Conservation (phyloP, 768 basidiomycete species). For the Calocera cornea region DNA sequence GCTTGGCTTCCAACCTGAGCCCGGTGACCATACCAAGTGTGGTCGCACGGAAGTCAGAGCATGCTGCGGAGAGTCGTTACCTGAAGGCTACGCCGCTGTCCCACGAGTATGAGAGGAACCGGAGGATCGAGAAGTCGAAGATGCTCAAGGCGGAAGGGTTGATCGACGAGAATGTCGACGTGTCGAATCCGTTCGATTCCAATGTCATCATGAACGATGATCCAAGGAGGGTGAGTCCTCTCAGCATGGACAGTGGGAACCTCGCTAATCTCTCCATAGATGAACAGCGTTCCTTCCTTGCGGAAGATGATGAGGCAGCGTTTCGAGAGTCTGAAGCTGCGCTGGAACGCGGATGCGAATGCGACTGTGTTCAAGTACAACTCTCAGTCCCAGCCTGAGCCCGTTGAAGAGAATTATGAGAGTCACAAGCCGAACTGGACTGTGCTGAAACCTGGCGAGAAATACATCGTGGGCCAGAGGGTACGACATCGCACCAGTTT, state of each 20-base stretch:
- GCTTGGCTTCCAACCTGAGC: conserved; percentile 23
- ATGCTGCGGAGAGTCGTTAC: not conserved
- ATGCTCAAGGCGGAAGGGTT: not conserved
- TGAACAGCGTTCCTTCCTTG: not conserved
- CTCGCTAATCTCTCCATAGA: not conserved
- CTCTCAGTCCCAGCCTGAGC: not conserved
- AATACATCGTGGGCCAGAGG: conserved; percentile 3
- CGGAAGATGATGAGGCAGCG: conserved; percentile 7
- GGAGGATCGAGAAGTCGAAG: not conserved
- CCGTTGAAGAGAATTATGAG: not conserved
- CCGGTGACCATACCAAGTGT: conserved; percentile 16
- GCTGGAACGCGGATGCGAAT: not conserved
- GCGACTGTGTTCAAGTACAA: not conserved
- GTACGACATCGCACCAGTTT: not conserved
- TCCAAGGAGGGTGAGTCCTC: not conserved
- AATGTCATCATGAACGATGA: not conserved
- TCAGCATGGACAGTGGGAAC: not conserved
- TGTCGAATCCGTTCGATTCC: not conserved
- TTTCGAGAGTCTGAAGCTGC: conserved; percentile 17
- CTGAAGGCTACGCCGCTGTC: not conserved
- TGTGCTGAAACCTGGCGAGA: conserved; percentile 9
- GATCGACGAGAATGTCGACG: not conserved
- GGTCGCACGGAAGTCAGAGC: conserved; percentile 11
- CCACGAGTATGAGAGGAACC: conserved; percentile 2
- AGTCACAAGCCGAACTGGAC: conserved; percentile 8